Evolutionary conservation across 768 basidiomycete species (phyloP).

Genomic region (Termitomyces sp.): DNA sequence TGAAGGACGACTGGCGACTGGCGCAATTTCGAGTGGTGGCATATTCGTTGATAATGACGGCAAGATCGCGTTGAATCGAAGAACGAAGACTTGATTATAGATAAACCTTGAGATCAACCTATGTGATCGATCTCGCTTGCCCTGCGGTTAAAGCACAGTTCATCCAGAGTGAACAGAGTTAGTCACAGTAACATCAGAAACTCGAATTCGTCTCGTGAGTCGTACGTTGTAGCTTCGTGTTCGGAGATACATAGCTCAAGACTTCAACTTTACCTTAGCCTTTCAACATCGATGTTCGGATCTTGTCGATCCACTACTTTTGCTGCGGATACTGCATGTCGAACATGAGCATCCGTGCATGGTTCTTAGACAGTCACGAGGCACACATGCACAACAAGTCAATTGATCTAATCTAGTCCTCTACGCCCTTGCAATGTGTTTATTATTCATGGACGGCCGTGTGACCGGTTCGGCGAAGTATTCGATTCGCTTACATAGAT

Average conservation of each 20-base stretch:
- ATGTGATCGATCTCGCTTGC: neutral
- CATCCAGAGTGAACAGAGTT: too few species aligned
- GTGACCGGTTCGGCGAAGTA: too few species aligned
- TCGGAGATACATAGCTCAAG: neutral
- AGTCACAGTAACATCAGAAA: neutral
- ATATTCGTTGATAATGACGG: neutral
- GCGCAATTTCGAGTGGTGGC: neutral
- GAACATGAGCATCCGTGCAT: neutral
- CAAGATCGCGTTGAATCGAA: neutral
- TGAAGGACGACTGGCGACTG: neutral
- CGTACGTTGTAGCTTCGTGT: neutral
- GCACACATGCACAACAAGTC: neutral
- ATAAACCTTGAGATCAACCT: neutral
- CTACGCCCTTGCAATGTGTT: neutral
- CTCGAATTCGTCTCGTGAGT: neutral
- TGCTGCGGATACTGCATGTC: neutral
- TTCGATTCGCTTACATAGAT: too few species aligned
- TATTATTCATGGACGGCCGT: neutral
- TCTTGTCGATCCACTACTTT: neutral
- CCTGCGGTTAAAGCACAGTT: neutral
- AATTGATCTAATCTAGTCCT: neutral
- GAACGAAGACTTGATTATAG: neutral
- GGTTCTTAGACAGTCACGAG: neutral
- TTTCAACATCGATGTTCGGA: neutral
- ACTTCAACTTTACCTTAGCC: neutral